Evolutionary conservation across 768 basidiomycete species (phyloP).

Genomic region (Boletus subparvulus): DNA sequence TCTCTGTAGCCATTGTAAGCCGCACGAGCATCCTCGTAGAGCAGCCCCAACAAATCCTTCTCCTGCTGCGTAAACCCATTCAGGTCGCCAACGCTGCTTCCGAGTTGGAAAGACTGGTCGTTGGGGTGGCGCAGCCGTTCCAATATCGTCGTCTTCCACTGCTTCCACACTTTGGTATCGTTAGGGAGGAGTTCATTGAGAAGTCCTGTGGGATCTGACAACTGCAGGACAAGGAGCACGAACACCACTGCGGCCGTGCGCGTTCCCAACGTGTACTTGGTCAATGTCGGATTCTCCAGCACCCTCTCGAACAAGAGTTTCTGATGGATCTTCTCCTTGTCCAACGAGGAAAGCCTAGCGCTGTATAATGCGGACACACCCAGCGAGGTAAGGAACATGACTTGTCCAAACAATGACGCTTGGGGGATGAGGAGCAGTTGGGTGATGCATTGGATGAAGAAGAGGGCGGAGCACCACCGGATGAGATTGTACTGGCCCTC

Average conservation of each 20-base stretch:
- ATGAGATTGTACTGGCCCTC: slow-evolving; percentile 9
- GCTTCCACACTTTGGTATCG: slow-evolving; percentile 20
- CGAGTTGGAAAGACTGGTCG: neutral
- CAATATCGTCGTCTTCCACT: slow-evolving; percentile 18
- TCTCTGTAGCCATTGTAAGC: slow-evolving; percentile 14
- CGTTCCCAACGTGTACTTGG: slow-evolving; percentile 15
- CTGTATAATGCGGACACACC: slow-evolving; percentile 30
- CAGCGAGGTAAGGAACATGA: slow-evolving; percentile 30
- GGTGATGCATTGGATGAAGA: slow-evolving; percentile 23
- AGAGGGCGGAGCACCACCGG: slow-evolving; percentile 22
- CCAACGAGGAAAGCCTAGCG: slow-evolving; percentile 28
- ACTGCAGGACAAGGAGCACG: slow-evolving; percentile 10
- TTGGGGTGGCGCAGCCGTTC: neutral
- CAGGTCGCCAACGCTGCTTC: neutral
- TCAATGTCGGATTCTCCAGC: slow-evolving; percentile 12
- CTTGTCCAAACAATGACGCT: slow-evolving; percentile 29
- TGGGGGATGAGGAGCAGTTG: slow-evolving; percentile 33
- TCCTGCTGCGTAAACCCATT: slow-evolving; percentile 10
- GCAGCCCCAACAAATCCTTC: slow-evolving; percentile 4
- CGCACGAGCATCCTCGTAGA: slow-evolving; percentile 13
- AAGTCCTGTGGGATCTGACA: slow-evolving; percentile 2
- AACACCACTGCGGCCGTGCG: slow-evolving; percentile 21
- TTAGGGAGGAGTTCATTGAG: slow-evolving; percentile 20
- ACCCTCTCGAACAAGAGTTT: slow-evolving; percentile 11
- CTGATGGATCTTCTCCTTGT: slow-evolving; percentile 23